These are phyloP conservation scores for Candida lessepsii DNA, from an alignment of 805 yeast species.

Conservation along the genomic window DNA sequence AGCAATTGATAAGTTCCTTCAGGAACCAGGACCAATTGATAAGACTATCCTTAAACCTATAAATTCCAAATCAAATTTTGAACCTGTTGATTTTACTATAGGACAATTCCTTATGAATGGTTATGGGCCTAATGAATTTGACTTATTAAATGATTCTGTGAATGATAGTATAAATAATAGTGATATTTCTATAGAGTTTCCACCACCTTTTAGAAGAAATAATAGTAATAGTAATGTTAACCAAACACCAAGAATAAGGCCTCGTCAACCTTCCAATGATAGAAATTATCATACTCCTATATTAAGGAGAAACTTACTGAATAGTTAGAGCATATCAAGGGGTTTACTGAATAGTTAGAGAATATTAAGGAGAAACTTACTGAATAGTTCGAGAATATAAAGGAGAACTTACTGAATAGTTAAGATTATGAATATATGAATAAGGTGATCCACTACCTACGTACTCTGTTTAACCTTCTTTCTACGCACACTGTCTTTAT, in stretches of 20 bases:
- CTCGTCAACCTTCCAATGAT: constrained; percentile 39
- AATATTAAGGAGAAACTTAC: too few species aligned
- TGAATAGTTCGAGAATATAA: too few species aligned
- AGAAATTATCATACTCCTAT: constrained; percentile 43
- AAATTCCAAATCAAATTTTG: constrained; percentile 17
- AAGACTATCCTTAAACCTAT: constrained; percentile 32
- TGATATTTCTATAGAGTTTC: constrained; percentile 31
- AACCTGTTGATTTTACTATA: constrained; percentile 20
- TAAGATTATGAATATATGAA: too few species aligned
- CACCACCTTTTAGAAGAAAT: constrained; percentile 12
- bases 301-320: constrained; percentile 23
- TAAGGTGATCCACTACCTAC: too few species aligned
- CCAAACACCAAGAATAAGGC: constrained; percentile 41
- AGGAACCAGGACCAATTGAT: constrained; percentile 23
- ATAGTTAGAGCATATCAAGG: too few species aligned
- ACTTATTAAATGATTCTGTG: constrained; percentile 18
- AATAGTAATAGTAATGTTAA: constrained; percentile 18
- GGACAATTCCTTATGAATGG: constrained; percentile 28
- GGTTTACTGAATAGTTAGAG: too few species aligned
- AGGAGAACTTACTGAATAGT: too few species aligned
- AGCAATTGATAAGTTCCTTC: constrained; percentile 26
- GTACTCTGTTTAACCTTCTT: too few species aligned
- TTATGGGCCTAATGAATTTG: constrained; percentile 12
- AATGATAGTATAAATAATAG: constrained; percentile 28
- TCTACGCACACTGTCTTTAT: too few species aligned